These are phyloP conservation scores for Mycogone perniciosa DNA, from an alignment of 2,329 filamentous ascomycete genomes.

Conservation along the genomic window DNA sequence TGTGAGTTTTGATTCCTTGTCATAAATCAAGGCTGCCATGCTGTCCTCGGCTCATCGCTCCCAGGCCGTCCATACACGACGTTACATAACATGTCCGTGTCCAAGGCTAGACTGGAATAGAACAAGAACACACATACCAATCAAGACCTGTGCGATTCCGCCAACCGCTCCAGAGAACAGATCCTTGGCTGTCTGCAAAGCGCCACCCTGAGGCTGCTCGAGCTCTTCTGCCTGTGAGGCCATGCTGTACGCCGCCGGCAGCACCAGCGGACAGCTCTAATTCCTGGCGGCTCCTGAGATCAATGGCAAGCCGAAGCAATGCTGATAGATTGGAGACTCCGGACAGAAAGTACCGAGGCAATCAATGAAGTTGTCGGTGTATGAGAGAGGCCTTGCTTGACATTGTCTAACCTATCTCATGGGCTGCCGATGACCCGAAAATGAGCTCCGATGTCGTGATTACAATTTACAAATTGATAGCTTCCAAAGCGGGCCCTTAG, in stretches of 20 bases:
- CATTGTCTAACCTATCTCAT: neutral
- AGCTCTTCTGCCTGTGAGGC: conserved; percentile 24
- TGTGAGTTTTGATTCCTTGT: too few relatives aligned
- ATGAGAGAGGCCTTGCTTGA: neutral
- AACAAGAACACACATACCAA: conserved; percentile 57
- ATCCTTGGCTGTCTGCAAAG: conserved; percentile 71
- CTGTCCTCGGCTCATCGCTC: neutral
- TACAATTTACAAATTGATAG: neutral
- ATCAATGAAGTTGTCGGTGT: conserved; percentile 21
- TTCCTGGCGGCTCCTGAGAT: too few relatives aligned
- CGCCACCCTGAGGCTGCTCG: conserved; percentile 30
- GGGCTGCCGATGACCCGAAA: conserved; percentile 15
- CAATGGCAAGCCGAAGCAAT: conserved; percentile 10
- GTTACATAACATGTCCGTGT: neutral
- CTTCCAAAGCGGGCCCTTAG: neutral
- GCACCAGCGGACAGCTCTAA: too few relatives aligned
- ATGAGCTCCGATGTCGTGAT: conserved; percentile 21
- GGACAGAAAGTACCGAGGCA: conserved; percentile 6
- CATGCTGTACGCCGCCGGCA: too few relatives aligned
- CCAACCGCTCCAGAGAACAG: conserved; percentile 85
- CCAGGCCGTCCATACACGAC: neutral
- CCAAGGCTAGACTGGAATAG: neutral
- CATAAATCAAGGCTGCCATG: neutral
- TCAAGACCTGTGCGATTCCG: conserved; percentile 86
- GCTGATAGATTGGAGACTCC: too few relatives aligned